Conservation (phyloP, 2,329 filamentous ascomycete species). For the Exophiala sp. region DNA sequence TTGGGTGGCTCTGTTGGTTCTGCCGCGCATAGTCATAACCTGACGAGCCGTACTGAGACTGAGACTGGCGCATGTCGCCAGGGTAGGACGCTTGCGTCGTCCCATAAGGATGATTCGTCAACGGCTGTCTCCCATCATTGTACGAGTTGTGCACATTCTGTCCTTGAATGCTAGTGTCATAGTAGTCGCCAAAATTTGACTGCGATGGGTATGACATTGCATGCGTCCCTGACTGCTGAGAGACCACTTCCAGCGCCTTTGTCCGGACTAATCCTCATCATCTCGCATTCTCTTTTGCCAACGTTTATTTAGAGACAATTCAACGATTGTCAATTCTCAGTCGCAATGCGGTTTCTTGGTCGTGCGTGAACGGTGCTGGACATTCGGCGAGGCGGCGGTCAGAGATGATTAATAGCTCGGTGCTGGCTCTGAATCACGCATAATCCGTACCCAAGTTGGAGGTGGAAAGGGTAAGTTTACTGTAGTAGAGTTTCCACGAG, state of each 20-base stretch:
- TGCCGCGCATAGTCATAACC: slow-evolving; percentile 20
- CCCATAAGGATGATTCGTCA: slow-evolving; percentile 7
- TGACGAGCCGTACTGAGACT: slow-evolving; percentile 17
- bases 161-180: slow-evolving; percentile 15
- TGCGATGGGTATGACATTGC: slow-evolving; percentile 22
- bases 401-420: neutral
- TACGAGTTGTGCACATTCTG: slow-evolving; percentile 15
- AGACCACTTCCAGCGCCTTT: neutral
- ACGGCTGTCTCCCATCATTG: slow-evolving; percentile 2
- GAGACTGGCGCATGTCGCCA: slow-evolving; percentile 11
- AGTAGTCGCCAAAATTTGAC: slow-evolving; percentile 15
- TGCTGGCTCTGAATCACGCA: neutral
- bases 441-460: too few species aligned
- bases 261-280: neutral
- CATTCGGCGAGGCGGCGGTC: neutral
- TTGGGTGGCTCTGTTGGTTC: slow-evolving; percentile 15
- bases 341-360: neutral
- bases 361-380: neutral
- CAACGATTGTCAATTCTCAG: neutral
- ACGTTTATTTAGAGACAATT: neutral
- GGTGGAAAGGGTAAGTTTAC: too few species aligned
- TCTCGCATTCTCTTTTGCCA: neutral
- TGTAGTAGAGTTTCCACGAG: neutral
- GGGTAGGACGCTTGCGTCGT: slow-evolving; percentile 12
- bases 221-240: neutral